A percentile compares a stretch with the other conserved stretches of the same genome.
Evolutionary conservation across 2,329 filamentous ascomycete species (phyloP).

Genomic region (Ophioceras dolichostomum): DNA sequence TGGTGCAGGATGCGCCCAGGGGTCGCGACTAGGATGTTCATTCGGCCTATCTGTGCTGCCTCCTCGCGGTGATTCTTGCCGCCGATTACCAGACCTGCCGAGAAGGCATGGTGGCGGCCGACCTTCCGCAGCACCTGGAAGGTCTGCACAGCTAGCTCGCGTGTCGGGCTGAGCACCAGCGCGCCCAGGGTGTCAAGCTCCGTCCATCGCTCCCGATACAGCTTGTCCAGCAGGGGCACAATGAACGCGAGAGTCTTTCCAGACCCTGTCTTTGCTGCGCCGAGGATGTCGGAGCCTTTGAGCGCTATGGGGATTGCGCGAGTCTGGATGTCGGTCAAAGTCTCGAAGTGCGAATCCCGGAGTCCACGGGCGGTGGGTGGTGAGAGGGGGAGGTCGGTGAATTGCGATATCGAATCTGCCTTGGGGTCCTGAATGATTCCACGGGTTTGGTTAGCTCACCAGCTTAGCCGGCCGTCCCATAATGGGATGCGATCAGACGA

Average conservation of each 20-base stretch:
- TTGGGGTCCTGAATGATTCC: constrained; percentile 42
- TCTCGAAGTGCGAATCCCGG: constrained; percentile 77
- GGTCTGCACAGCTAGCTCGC: constrained; percentile 92
- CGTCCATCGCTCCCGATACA: constrained; percentile 82
- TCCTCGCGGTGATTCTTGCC: constrained; percentile 85
- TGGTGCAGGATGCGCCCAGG: constrained; percentile 93
- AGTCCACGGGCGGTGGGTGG: constrained; percentile 68
- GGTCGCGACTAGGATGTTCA: constrained; percentile 97
- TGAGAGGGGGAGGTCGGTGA: constrained; percentile 78
- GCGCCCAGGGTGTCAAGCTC: constrained; percentile 86
- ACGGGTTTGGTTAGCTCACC: constrained; percentile 18
- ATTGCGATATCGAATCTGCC: constrained; percentile 47
- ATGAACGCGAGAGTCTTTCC: constrained; percentile 95
- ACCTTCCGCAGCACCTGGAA: constrained; percentile 90
- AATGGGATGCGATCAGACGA: background rate
- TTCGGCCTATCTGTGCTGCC: constrained; percentile 68
- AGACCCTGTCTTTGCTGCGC: constrained; percentile 89
- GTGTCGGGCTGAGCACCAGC: constrained; percentile 84
- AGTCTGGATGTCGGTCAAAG: constrained; percentile 82
- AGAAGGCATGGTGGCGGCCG: constrained; percentile 79
- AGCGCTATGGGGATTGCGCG: constrained; percentile 81
- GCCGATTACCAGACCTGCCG: constrained; percentile 85
- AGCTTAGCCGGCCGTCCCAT: background rate
- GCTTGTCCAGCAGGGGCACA: constrained; percentile 80
- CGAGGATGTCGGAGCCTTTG: constrained; percentile 77